Evolutionary conservation across 768 basidiomycete species (phyloP), one percentile per base, ranked within the genome.

Genomic region (Albatrellus ellisii): DNA sequence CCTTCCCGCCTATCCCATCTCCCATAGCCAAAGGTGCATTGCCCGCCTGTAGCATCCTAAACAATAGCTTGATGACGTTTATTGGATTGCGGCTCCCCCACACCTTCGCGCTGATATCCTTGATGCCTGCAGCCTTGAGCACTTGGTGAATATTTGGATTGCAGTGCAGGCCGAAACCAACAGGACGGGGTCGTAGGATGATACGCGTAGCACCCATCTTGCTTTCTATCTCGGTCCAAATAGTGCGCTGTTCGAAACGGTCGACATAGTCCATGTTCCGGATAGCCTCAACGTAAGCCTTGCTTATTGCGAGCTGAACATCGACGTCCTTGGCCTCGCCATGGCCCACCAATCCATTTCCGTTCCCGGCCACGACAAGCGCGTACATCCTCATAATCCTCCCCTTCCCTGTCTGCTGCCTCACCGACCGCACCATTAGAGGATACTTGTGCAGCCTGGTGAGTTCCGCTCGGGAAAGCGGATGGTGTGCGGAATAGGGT

Each of bases 321-420:
- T 83, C 77, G 2, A 59, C 62, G 58, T 82, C 77, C 59, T 89
- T 91, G 43, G 77, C 88, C 55, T 85, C 74, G 3, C 89, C 89
- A 27, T 77, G 68, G 3, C 89, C 89, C 0, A 94, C 76, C 21
- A 91, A 66, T 0, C 89, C 90, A 26, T 82, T 66, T 2, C 86
- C 85, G 55, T 92, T 77, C 2, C 89, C 89, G 26, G 85, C 75
- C 46, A 91, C 73, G 49, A 78, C 71, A 48, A 85, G 69, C 28
- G 65, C 63, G 40, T 74, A 73, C 39, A 69, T 59, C 14, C 76
- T 70, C 21, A 72, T 67, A 46, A 84, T 81, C 56, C 89, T 94
- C 11, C 95, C 95, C 62, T 97, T 98, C 43, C 83, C 80, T 0
- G 91, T 97, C 70, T 97, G 92, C 47, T 88, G 82, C 4, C 75